Percentiles rank a stretch among this genome's conserved stretches.
Conservation (phyloP, 2,329 filamentous ascomycete species). For the Aureobasidium sp. region DNA sequence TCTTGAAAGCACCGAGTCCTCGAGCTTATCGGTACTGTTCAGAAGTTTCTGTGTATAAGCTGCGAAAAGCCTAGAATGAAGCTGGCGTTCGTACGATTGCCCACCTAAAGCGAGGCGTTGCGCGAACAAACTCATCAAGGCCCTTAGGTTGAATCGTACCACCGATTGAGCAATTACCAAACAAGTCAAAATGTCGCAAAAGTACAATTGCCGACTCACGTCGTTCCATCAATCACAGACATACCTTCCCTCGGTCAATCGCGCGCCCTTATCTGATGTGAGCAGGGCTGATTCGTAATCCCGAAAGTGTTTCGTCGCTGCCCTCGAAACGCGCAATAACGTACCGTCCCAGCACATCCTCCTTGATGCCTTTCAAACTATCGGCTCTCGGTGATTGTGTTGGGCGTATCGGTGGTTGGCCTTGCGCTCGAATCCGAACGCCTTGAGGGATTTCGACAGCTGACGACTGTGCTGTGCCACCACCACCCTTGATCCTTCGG, state of each 20-base stretch:
- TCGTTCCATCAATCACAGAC: background rate
- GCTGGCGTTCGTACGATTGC: background rate
- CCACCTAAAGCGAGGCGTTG: background rate
- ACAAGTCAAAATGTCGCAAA: background rate
- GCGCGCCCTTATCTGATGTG: background rate
- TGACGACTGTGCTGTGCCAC: background rate
- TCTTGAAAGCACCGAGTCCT: no score
- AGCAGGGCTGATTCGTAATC: background rate
- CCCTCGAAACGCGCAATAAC: background rate
- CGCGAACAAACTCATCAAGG: background rate
- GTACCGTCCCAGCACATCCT: background rate
- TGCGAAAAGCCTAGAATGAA: background rate
- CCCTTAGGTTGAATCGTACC: conserved; percentile 1
- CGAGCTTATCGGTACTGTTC: background rate
- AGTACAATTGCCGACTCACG: background rate
- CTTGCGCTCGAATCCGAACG: background rate
- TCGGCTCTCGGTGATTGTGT: background rate
- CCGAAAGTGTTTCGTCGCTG: conserved; percentile 1
- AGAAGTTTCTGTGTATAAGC: background rate
- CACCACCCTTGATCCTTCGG: background rate
- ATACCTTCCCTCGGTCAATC: background rate
- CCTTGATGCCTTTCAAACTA: background rate
- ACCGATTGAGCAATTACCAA: background rate
- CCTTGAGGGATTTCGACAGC: background rate
- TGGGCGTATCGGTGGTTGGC: background rate